Percentiles rank a stretch among this genome's conserved stretches.
Conservation (phyloP, 208 protist species). For the Trypanosoma mega region DNA sequence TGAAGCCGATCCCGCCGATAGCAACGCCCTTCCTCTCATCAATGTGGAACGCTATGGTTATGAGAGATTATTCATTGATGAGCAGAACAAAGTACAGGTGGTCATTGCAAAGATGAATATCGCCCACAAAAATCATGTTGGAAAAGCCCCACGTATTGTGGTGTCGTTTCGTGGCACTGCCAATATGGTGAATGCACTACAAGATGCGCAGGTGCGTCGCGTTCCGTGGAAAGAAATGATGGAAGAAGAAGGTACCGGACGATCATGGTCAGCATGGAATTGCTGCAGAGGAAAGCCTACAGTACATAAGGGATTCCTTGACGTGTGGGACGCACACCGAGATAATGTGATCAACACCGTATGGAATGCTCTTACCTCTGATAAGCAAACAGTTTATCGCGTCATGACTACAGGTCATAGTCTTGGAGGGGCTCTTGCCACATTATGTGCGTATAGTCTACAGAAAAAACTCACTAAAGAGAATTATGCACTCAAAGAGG, state of each 20-base stretch:
- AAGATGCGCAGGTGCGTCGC: slow-evolving; percentile 74
- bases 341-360: slow-evolving; percentile 51
- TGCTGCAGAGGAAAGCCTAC: slow-evolving; percentile 36
- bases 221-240: slow-evolving; percentile 79
- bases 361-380: slow-evolving; percentile 31
- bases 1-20: too few relatives aligned
- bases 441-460: slow-evolving; percentile 85
- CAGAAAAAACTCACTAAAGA: slow-evolving; percentile 38
- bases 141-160: slow-evolving; percentile 76
- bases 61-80: slow-evolving; percentile 43
- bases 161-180: slow-evolving; percentile 87
- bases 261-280: not conserved
- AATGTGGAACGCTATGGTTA: slow-evolving; percentile 86
- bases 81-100: slow-evolving; percentile 71
- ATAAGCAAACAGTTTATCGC: slow-evolving; percentile 58
- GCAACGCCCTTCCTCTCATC: slow-evolving; percentile 28
- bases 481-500: slow-evolving; percentile 67
- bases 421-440: slow-evolving; percentile 86
- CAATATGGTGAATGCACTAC: slow-evolving; percentile 75
- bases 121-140: slow-evolving; percentile 31
- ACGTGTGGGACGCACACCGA: slow-evolving; percentile 72
- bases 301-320: slow-evolving; percentile 84
- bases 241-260: slow-evolving; percentile 1
- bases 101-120: slow-evolving; percentile 65
- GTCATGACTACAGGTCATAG: slow-evolving; percentile 88